Base-by-base conservation (phyloP, 2,329 filamentous ascomycete genomes). In the Corinectria fuckeliana region DNA sequence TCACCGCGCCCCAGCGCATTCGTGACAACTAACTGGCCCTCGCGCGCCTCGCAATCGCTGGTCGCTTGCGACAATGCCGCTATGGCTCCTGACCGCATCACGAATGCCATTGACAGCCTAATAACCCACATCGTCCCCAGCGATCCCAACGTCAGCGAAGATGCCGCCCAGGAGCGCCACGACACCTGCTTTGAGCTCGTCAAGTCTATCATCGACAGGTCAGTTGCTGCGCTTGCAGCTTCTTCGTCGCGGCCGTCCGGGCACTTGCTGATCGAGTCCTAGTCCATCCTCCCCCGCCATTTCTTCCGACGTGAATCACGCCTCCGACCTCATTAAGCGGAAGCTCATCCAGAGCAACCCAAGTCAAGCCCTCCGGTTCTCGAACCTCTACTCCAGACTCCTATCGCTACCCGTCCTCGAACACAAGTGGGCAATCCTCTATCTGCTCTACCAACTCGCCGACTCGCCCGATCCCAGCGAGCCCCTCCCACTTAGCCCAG, bases 391-490 rank as follows among this genome's bases (percentile, higher is more conserved):
- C 77, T 92, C 92, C 30, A 86, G 92, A 56, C 85, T 99, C 16
- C 82, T 97, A 23, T 91, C 92, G n/a, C 88, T 97, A 65, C 93
- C 93, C 0, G 93, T 98, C 5, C 83, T 99, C 42, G 91, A 91
- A 70, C 91, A 97, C 76, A 99, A 99, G 84, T 98, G 93, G 93
- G 92, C 91, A 3, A 97, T 99, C 65, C 82, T 99, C 18, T 96
- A 96, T 74, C 87, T 99, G 39, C 85, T 99, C 39, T 91, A 95
- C 74, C 88, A 92, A 69, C 85, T 97, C 47, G 88, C 91, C 61
- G 91, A 93, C 71, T 87, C 85, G 3, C 82, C 84, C 30, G 81
- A 86, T 60, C 83, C 84, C 2, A 79, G 76, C 67, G 81, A 85
- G 53, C 83, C 81, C 41, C 74, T 79, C 10, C 79, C 80, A n/a